Evolutionary conservation across 2,329 filamentous ascomycete species (phyloP), one percentile per base, ranked within the genome.

Genomic region (Chlorencoelia australis): DNA sequence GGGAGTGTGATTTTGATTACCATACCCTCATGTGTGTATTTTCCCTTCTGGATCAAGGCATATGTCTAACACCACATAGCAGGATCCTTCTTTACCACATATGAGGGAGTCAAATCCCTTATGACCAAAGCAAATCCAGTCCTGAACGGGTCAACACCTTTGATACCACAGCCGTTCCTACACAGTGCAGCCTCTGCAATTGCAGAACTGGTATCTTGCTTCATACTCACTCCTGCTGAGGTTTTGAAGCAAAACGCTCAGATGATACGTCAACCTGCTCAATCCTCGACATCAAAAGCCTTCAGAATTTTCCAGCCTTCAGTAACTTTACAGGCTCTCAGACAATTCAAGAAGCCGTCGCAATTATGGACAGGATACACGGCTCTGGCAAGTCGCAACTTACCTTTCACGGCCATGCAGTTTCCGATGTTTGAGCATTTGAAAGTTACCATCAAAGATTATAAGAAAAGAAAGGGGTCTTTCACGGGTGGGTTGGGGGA

Each of bases 181-280:
- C 81, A 94, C 55, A 72, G 82, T 5, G 60, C 72, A 3, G 80
- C 86, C 9, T 93, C 85, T 1, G 79, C 77, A 2, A 62, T 75
- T 11, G 88, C 81, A 1, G 88, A 95, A 60, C 72, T 87, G 48
- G 82, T 86, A 3, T 88, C 85, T 4, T 94, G 88, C 55, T 68
- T 86, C 14, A 83, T 94, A 42, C 72, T 94, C 22, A 89, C 87
- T 0, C 88, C 87, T 0, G 85, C 86, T 10, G 87, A 94, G 57
- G 84, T 94, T 6, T 74, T 94, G 45, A 94, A 95, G 63, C 87
- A 94, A 56, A 94, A 94, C 59, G 86, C 88, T 0, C 87, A 94
- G 59, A 87, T 94, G 71, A 66, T 91, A 1, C 65, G 65, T 15
- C 52, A 44, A 7, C 53, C 50, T 10, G 38, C 41, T 22, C 18